Evolutionary conservation across 805 yeast genomes (phyloP), one percentile per base, ranked within the genome.

Genomic region (Kodamaea hsintzibuensis): DNA sequence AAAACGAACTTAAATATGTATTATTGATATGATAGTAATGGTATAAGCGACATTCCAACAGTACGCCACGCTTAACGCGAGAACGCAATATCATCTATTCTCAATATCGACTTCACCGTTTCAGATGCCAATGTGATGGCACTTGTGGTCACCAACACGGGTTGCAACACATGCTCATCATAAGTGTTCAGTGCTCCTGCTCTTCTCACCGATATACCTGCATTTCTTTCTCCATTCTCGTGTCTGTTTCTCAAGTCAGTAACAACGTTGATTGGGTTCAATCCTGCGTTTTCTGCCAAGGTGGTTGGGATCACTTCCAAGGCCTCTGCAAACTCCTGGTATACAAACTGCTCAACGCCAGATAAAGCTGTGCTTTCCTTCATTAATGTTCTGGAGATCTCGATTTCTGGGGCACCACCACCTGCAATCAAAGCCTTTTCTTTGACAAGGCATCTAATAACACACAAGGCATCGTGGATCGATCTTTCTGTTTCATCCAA

Each of bases 331-430:
- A 88, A 91, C 73, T 92, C 97, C 66, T 85, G 86, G 84, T 89
- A 92, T 62, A 96, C 92, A 59, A 90, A 83, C 53, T 93, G 92
- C 70, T 91, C 96, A 9, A 90, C 89, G 49, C 98, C 98, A 16
- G 89, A 82, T 60, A 88, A 77, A 51, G 82, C 75, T 59, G 84
- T 80, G 30, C 96, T 80, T 69, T 91, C 96, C 61, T 83, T 84
- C 61, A 82, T 76, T 60, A 91, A 74, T 12, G 82, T 82, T 58
- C 93, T 83, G 9, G 97, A 84, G 7, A 90, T 86, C 76, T 92
- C 97, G 60, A 91, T 84, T 73, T 91, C 98, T 46, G 98, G 96
- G 5, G 99, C 98, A 64, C 98, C 99, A 59, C 99, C 99, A 63
- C 99, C 99, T 12, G 98, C 97, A 74, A 95, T 91, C 67, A 89